Evolutionary conservation across 208 protist genomes (phyloP).

Genomic region (Leishmania tropica): DNA sequence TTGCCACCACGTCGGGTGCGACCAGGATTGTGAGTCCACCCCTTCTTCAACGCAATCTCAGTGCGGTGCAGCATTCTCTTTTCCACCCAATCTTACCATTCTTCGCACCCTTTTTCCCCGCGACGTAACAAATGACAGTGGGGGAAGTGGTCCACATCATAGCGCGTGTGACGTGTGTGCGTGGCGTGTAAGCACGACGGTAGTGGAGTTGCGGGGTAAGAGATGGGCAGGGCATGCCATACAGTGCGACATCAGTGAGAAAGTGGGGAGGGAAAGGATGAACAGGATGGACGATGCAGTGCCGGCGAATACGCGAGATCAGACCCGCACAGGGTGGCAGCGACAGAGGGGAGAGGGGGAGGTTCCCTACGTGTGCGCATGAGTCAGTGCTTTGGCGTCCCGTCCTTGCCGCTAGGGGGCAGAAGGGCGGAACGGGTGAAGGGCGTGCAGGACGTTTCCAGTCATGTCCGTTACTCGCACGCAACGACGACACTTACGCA

Average conservation of each 20-base stretch:
- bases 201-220: neutral
- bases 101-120: neutral
- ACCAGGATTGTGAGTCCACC: conserved; percentile 88
- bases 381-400: neutral
- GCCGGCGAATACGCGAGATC: neutral
- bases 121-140: too few species aligned
- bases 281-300: neutral
- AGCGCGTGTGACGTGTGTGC: neutral
- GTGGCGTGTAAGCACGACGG: neutral
- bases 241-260: neutral
- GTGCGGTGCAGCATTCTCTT: conserved; percentile 68
- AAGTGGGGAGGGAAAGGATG: neutral
- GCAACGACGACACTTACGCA: neutral
- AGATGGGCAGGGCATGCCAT: neutral
- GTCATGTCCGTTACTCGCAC: neutral
- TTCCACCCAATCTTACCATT: neutral
- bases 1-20: conserved; percentile 83
- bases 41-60: conserved; percentile 75
- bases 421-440: neutral
- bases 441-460: neutral
- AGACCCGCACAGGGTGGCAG: neutral
- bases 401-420: neutral
- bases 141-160: neutral
- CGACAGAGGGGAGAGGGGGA: neutral
- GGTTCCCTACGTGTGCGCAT: neutral